These are phyloP conservation scores for Chlorociboria aeruginascens DNA, from an alignment of 495 filamentous ascomycete species.

Conservation along the genomic window DNA sequence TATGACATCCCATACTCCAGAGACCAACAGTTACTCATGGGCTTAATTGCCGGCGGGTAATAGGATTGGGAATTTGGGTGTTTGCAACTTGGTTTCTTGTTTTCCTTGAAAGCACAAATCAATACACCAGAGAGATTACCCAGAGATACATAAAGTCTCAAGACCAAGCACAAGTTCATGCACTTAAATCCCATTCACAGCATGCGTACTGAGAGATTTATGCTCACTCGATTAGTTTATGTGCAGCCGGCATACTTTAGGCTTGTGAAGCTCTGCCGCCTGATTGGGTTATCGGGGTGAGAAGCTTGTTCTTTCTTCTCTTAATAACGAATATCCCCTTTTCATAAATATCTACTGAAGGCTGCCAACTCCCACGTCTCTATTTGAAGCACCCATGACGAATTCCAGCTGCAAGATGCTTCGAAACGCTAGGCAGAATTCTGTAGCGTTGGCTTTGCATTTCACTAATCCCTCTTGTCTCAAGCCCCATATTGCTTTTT, in stretches of 20 bases:
- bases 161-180: background rate
- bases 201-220: constrained; percentile 3
- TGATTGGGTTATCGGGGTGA: constrained; percentile 10
- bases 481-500: constrained; percentile 20
- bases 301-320: background rate
- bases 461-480: constrained; percentile 11
- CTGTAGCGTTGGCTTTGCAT: constrained; percentile 20
- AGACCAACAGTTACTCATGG: no score
- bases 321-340: background rate
- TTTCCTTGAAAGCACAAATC: no score
- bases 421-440: constrained; percentile 1
- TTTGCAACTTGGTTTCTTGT: no score
- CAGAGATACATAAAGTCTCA: background rate
- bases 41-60: no score
- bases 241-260: constrained; percentile 6
- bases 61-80: no score
- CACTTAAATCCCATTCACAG: background rate
- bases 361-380: constrained; percentile 1
- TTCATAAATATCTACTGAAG: background rate
- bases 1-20: constrained; percentile 2
- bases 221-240: constrained; percentile 5
- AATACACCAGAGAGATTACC: no score
- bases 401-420: constrained; percentile 12
- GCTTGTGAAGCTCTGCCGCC: background rate
- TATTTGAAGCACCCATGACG: constrained; percentile 13